Base-by-base conservation (phyloP, 2,329 filamentous ascomycete species). In the Lachnellula occidentalis region DNA sequence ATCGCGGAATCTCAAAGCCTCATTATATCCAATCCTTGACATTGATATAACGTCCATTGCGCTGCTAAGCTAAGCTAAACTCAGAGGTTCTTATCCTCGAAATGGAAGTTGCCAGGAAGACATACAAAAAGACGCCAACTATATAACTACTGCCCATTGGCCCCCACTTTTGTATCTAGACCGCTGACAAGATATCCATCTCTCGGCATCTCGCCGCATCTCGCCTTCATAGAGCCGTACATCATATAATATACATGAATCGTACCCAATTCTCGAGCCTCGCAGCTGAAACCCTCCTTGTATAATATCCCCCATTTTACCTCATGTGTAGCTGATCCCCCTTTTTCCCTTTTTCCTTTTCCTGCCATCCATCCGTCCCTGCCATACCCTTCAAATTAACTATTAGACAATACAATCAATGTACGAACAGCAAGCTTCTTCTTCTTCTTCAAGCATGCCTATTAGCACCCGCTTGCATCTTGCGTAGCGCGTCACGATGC, bases 401-500 rank as follows among this genome's bases (percentile, higher is more conserved):
- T 37, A 54, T 54, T 54, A 54, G 22, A 34, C 36, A 36, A 53
- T 24, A 48, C 34, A 42, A 21, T 39, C 11, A 47, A 37, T 22
- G 34, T 49, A 31, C 37, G 34, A 34, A 21, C 4, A 24, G 43
- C 17, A 46, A 6, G 8, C 34, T 27, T 15, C 27, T 15, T 11
- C 7, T 31, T 17, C 14, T 36, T 8, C 4, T 19, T 58, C 47
- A 59, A 42, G 53, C 58, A 47, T 53, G 41, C 56, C 53, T 62
- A 54, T 64, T 67, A 7, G 64, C 64, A 41, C 21, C 56, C 6
- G 60, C 58, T 51, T 96, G 91, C 85, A 96, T 87, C 69, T 78
- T 85, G 59, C 87, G 78, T 80, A 96, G 79, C 1, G 87, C 88
- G 59, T 92, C 86, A 19, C 87, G 79, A 69, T 96, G 92, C 21